Evolutionary conservation across 1,139 yeast species (phyloP).

Genomic region (Lodderomyces elongisporus): DNA sequence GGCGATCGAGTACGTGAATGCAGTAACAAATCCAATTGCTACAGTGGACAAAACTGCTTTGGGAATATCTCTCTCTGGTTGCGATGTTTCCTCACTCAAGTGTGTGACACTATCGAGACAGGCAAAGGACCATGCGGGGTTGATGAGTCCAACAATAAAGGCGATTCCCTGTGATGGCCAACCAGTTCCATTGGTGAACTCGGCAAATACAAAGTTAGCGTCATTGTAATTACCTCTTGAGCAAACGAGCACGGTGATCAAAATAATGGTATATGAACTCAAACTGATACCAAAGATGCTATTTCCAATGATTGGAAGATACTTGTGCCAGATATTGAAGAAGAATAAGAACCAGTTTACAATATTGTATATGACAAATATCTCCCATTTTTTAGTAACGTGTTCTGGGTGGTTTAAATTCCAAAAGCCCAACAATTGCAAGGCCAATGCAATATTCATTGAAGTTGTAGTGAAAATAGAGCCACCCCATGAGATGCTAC

Average conservation of each 20-base stretch:
- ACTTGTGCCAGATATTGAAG: constrained; percentile 36
- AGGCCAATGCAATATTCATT: constrained; percentile 47
- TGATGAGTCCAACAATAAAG: constrained; percentile 39
- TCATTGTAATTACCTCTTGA: constrained; percentile 32
- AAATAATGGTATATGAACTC: constrained; percentile 31
- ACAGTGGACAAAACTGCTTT: constrained; percentile 41
- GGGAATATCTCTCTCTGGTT: constrained; percentile 38
- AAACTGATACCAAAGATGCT: constrained; percentile 33
- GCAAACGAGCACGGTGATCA: constrained; percentile 34
- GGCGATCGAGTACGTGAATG: constrained; percentile 36
- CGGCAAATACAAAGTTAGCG: constrained; percentile 36
- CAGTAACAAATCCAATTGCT: constrained; percentile 36
- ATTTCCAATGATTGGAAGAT: constrained; percentile 33
- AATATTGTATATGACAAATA: constrained; percentile 45
- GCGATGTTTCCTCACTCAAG: constrained; percentile 35
- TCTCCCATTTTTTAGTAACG: constrained; percentile 45
- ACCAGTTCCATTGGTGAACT: constrained; percentile 36
- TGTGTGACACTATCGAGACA: constrained; percentile 43
- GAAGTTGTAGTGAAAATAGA: constrained; percentile 54
- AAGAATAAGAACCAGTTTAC: constrained; percentile 28
- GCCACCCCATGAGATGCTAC: constrained; percentile 56
- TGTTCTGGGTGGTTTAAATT: constrained; percentile 41
- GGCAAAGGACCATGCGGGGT: constrained; percentile 42
- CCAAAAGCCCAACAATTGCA: constrained; percentile 47
- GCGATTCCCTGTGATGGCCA: constrained; percentile 40